phyloP scores from a whole-genome alignment of 2,329 filamentous ascomycete genomes.

The Aspergillus arachidicola region DNA sequence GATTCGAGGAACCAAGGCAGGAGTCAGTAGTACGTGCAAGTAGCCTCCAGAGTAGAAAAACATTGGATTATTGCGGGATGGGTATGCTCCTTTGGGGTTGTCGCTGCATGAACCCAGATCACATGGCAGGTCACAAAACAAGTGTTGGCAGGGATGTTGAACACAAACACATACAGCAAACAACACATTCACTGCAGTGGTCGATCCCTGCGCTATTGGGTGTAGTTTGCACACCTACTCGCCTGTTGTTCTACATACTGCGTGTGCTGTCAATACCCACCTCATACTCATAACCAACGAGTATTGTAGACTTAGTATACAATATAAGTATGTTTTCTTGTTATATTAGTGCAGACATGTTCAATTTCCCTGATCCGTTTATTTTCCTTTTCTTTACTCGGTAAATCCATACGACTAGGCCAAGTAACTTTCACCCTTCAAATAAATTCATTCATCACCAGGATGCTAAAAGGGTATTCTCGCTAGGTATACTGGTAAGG shows the following conservation, averaged over 20 bases:
- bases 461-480: slow-evolving; percentile 24
- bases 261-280: neutral
- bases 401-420: neutral
- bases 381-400: no score
- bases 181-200: neutral
- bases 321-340: no score
- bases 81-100: neutral
- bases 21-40: neutral
- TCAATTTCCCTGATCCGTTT: neutral
- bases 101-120: neutral
- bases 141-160: neutral
- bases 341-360: neutral
- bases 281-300: neutral
- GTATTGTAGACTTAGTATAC: no score
- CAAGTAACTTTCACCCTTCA: slow-evolving; percentile 1
- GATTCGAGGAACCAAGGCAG: neutral
- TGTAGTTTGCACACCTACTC: neutral
- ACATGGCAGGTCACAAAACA: neutral
- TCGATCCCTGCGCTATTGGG: neutral
- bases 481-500: slow-evolving; percentile 16
- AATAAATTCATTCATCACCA: slow-evolving; percentile 21
- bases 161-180: neutral
- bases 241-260: neutral
- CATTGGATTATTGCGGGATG: neutral
- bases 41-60: neutral